phyloP scores from a whole-genome alignment of 2,329 filamentous ascomycete species.

The Conoideocrella luteorostrata region DNA sequence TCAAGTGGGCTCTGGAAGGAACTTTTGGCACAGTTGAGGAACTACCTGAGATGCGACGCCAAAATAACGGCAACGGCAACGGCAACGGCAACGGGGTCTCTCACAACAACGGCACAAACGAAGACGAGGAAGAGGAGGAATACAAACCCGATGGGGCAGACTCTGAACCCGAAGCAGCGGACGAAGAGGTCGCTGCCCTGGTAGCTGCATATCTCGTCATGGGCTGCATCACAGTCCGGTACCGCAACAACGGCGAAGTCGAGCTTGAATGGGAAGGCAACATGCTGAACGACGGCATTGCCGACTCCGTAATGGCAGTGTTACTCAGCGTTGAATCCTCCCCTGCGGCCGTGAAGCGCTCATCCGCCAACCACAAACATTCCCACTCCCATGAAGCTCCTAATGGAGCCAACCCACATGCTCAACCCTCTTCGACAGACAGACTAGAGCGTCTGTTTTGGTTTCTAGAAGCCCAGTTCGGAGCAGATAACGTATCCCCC shows the following conservation, averaged over 20 bases:
- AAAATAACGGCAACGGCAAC: constrained; percentile 19
- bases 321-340: constrained; percentile 89
- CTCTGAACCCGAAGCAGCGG: constrained; percentile 45
- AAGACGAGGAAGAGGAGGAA: constrained; percentile 26
- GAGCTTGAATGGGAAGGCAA: constrained; percentile 98
- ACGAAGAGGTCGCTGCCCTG: constrained; percentile 55
- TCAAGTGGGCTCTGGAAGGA: constrained; percentile 88
- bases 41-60: constrained; percentile 46
- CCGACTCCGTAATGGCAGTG: constrained; percentile 93
- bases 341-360: constrained; percentile 84
- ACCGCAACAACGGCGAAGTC: constrained; percentile 69
- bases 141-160: constrained; percentile 13
- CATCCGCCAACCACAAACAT: constrained; percentile 23
- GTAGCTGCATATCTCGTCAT: constrained; percentile 66
- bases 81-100: constrained; percentile 22
- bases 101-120: constrained; percentile 26
- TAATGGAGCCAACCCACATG: constrained; percentile 59
- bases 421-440: constrained; percentile 63
- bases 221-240: constrained; percentile 82
- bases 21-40: constrained; percentile 85
- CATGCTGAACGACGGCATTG: constrained; percentile 93
- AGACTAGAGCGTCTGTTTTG: constrained; percentile 81
- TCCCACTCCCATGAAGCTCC: constrained; percentile 32
- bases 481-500: constrained; percentile 71
- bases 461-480: constrained; percentile 97